phyloP scores from a whole-genome alignment of 1,139 yeast species.

The Candida buenavistaensis region DNA sequence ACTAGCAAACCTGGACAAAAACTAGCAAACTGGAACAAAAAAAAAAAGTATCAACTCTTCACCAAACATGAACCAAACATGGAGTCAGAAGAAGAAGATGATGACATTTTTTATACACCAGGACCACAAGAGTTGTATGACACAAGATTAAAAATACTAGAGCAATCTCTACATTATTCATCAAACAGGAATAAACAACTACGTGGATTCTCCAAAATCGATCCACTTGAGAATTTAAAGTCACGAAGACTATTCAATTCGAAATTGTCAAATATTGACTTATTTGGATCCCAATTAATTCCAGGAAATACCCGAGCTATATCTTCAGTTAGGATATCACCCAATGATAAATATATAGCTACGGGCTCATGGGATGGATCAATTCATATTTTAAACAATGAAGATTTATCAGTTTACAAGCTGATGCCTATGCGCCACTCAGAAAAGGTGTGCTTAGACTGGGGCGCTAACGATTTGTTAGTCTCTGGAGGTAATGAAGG shows the following conservation, averaged over 20 bases:
- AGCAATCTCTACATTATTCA: conserved; percentile 50
- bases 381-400: conserved; percentile 36
- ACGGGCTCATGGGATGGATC: conserved; percentile 89
- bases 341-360: conserved; percentile 40
- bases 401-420: conserved; percentile 28
- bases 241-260: conserved; percentile 48
- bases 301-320: conserved; percentile 62
- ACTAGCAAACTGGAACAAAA: too few species aligned
- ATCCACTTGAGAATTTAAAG: conserved; percentile 22
- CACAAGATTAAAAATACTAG: conserved; percentile 53
- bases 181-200: conserved; percentile 36
- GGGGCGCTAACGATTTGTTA: conserved; percentile 41
- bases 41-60: too few species aligned
- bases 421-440: conserved; percentile 26
- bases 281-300: conserved; percentile 70
- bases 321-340: conserved; percentile 55
- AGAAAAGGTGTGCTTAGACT: conserved; percentile 70
- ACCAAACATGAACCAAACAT: too few species aligned
- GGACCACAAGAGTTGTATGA: conserved; percentile 60
- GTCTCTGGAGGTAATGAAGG: conserved; percentile 74
- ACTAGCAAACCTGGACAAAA: too few species aligned
- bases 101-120: conserved; percentile 85
- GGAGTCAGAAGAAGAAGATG: conserved; percentile 44
- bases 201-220: conserved; percentile 10
- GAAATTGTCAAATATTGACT: conserved; percentile 37